Evolutionary conservation across 2,329 filamentous ascomycete genomes (phyloP).

Genomic region (Monosporascus sp.): DNA sequence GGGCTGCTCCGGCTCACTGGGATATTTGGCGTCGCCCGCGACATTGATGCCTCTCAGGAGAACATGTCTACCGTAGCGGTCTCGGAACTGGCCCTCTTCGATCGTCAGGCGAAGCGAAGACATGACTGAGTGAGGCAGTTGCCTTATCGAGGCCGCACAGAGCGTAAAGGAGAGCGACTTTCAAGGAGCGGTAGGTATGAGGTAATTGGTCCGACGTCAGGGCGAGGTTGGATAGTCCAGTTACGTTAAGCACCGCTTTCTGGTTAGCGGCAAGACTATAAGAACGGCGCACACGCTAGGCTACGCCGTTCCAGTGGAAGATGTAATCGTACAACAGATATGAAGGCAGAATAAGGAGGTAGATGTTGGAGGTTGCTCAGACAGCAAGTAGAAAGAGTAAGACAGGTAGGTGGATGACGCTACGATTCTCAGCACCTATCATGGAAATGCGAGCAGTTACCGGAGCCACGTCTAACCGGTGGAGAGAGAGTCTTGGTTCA

Average conservation of each 20-base stretch:
- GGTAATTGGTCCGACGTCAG: not conserved
- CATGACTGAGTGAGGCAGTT: slow-evolving; percentile 44
- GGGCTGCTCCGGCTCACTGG: slow-evolving; percentile 72
- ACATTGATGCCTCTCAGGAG: slow-evolving; percentile 91
- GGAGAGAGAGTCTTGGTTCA: too few species aligned
- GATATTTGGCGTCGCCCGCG: slow-evolving; percentile 85
- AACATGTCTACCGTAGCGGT: slow-evolving; percentile 76
- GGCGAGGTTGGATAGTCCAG: too few species aligned
- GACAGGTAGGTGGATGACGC: not conserved
- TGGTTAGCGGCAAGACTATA: not conserved
- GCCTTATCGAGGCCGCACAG: not conserved
- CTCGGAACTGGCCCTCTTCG: slow-evolving; percentile 80
- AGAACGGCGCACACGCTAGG: not conserved
- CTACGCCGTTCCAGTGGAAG: not conserved
- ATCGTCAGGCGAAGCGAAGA: slow-evolving; percentile 72
- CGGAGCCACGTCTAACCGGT: too few species aligned
- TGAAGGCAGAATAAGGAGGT: not conserved
- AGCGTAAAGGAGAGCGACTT: not conserved
- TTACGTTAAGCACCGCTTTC: too few species aligned
- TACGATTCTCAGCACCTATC: not conserved
- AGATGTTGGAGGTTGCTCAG: not conserved
- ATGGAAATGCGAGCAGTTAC: too few species aligned
- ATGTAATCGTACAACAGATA: not conserved
- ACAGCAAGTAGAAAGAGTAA: too few species aligned
- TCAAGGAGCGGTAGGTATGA: too few species aligned